These are phyloP conservation scores for Fusarium metavorans DNA, from an alignment of 2,329 filamentous ascomycete species.

Conservation along the genomic window DNA sequence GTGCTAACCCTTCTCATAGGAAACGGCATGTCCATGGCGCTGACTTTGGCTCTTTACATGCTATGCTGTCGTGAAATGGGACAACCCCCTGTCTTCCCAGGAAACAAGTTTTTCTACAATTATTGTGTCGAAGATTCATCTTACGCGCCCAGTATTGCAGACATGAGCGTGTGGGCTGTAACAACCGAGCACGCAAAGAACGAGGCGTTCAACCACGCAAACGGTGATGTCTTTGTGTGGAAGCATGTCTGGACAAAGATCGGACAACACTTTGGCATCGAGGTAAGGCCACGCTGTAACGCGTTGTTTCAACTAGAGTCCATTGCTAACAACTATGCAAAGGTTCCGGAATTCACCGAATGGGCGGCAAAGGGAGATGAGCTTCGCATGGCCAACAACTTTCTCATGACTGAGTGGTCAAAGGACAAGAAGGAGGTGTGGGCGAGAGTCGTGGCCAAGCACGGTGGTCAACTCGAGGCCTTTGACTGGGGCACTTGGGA, in stretches of 20 bases:
- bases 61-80: conserved; percentile 26
- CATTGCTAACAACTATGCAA: neutral
- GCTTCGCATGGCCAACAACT: conserved; percentile 29
- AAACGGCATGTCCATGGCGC: conserved; percentile 33
- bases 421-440: conserved; percentile 33
- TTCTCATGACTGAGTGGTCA: conserved; percentile 28
- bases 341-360: conserved; percentile 21
- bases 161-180: conserved; percentile 12
- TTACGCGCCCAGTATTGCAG: conserved; percentile 18
- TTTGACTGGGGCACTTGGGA: conserved; percentile 36
- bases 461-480: conserved; percentile 27
- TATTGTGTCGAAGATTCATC: conserved; percentile 24
- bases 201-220: conserved; percentile 11
- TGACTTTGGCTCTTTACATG: conserved; percentile 32
- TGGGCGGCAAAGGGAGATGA: conserved; percentile 29
- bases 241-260: conserved; percentile 7
- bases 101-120: conserved; percentile 32
- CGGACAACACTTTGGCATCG: conserved; percentile 12
- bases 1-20: neutral
- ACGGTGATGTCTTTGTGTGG: conserved; percentile 10
- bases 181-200: conserved; percentile 10
- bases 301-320: neutral
- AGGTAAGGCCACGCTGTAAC: neutral
- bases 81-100: conserved; percentile 19
- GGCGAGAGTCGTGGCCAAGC: conserved; percentile 27